Conservation (phyloP, 805 yeast species). For the Yarrowia divulgata region DNA sequence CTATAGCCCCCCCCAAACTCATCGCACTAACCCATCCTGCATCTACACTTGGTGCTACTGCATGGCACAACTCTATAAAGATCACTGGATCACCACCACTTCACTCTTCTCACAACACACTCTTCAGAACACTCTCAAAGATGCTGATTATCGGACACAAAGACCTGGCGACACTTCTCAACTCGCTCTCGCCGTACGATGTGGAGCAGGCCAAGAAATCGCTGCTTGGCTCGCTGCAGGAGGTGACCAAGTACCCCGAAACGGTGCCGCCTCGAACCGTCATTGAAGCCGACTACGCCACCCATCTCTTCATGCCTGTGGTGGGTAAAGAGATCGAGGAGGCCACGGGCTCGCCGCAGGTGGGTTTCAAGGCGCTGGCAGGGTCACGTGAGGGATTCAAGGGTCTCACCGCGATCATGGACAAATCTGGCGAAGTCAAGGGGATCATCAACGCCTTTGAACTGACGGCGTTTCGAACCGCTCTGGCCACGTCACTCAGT, state of each 20-base stretch:
- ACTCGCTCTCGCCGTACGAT: constrained; percentile 9
- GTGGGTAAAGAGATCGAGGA: constrained; percentile 33
- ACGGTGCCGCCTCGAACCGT: constrained; percentile 31
- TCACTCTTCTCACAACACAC: not conserved
- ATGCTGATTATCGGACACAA: constrained; percentile 35
- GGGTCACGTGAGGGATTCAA: constrained; percentile 36
- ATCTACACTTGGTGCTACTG: too few relatives aligned
- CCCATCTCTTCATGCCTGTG: constrained; percentile 39
- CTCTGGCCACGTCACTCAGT: constrained; percentile 31
- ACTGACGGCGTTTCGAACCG: constrained; percentile 36
- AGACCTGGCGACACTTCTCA: constrained; percentile 28
- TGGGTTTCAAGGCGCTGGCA: constrained; percentile 35
- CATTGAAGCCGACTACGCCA: constrained; percentile 29
- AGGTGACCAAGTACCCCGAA: constrained; percentile 28
- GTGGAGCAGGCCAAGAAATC: constrained; percentile 22
- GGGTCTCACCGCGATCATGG: constrained; percentile 35
- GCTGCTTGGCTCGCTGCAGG: constrained; percentile 16
- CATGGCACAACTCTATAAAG: too few relatives aligned
- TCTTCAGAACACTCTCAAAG: not conserved
- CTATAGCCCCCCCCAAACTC: too few relatives aligned
- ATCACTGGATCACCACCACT: too few relatives aligned
- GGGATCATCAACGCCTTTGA: constrained; percentile 36
- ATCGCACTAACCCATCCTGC: too few relatives aligned
- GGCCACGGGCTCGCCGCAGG: constrained; percentile 26
- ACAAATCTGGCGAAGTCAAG: constrained; percentile 17